Percentiles rank a stretch among this genome's conserved stretches.
Evolutionary conservation across 441 rosid genomes (phyloP).

Genomic region (Brassica hybrid): DNA sequence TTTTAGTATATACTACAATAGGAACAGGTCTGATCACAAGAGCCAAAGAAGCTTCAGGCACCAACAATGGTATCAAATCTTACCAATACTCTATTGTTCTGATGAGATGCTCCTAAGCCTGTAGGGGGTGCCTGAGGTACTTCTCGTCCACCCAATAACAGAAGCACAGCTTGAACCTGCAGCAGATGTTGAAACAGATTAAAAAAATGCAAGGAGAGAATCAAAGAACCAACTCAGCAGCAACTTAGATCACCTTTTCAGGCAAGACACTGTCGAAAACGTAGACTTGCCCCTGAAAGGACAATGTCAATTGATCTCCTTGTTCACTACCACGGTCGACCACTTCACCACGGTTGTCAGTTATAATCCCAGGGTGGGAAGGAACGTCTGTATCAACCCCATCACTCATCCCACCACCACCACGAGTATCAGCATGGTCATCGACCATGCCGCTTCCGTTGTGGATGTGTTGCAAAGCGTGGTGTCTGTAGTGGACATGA

Average conservation of each 20-base stretch:
- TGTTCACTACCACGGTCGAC: conserved; percentile 42
- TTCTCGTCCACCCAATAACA: conserved; percentile 60
- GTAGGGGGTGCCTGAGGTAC: conserved; percentile 50
- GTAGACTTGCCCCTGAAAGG: conserved; percentile 72
- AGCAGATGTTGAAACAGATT: neutral
- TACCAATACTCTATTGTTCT: conserved; percentile 46
- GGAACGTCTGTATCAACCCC: conserved; percentile 47
- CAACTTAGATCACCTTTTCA: conserved; percentile 50
- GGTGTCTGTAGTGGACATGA: conserved; percentile 47
- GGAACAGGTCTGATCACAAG: neutral
- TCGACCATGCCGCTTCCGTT: conserved; percentile 46
- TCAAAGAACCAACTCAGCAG: conserved; percentile 5
- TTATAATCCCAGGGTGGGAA: conserved; percentile 45
- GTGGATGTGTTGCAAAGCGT: conserved; percentile 46
- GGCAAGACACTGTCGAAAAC: conserved; percentile 62
- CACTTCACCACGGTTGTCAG: conserved; percentile 45
- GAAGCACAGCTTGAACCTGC: conserved; percentile 72
- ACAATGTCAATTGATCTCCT: conserved; percentile 59
- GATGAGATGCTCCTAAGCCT: conserved; percentile 39
- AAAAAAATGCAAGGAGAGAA: no score
- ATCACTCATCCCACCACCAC: conserved; percentile 42
- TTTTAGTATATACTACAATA: neutral
- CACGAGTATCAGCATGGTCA: conserved; percentile 40
- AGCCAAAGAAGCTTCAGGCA: neutral
- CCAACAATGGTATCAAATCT: neutral